Evolutionary conservation across 345 rosid species (phyloP).

Genomic region (Raphanus sativus): DNA sequence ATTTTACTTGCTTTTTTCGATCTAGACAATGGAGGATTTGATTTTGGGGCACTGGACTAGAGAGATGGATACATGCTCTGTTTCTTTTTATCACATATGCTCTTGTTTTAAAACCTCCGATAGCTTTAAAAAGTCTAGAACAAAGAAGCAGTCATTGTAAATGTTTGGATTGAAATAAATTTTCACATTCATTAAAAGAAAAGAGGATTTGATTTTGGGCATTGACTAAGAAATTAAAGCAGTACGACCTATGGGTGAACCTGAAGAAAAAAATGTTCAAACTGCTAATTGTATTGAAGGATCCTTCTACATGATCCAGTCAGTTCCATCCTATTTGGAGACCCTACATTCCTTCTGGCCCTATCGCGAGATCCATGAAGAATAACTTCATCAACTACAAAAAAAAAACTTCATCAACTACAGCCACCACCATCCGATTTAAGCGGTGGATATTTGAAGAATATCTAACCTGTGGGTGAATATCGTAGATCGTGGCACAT

Average conservation of each 20-base stretch:
- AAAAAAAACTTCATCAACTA: background rate
- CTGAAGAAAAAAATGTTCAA: slow-evolving; percentile 27
- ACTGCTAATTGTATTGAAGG: slow-evolving; percentile 48
- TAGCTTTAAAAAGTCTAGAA: no score
- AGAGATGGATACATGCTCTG: no score
- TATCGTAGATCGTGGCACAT: background rate
- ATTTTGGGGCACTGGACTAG: slow-evolving; percentile 56
- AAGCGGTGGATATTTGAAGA: background rate
- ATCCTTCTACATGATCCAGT: slow-evolving; percentile 49
- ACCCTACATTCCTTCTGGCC: slow-evolving; percentile 36
- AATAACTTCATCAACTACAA: background rate
- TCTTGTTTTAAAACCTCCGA: no score
- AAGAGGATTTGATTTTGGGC: slow-evolving; percentile 46
- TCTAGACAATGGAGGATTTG: slow-evolving; percentile 40
- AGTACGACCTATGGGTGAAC: slow-evolving; percentile 51
- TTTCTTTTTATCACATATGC: no score
- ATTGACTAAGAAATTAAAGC: slow-evolving; percentile 51
- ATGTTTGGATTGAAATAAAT: no score
- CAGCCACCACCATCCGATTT: slow-evolving; percentile 9
- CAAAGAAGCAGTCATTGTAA: no score
- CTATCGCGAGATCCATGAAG: slow-evolving; percentile 23
- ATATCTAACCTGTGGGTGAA: background rate
- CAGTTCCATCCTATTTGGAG: slow-evolving; percentile 37
- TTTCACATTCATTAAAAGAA: no score
- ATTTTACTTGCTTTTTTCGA: background rate